Conservation (phyloP, 768 basidiomycete genomes). For the Mycena vulgaris region DNA sequence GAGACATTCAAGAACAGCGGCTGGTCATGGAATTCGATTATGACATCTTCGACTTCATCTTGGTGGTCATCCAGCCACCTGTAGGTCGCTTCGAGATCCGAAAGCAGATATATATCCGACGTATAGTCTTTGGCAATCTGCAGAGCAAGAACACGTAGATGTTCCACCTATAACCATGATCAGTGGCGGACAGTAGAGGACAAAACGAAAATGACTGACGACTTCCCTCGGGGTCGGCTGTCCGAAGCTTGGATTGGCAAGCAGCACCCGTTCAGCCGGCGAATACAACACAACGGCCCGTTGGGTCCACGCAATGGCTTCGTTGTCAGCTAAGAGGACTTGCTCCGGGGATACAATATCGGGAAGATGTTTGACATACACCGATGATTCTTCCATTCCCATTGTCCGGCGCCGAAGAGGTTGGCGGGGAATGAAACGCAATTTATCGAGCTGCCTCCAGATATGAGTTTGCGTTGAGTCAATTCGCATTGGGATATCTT, state of each 20-base stretch:
- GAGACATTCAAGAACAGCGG: constrained; percentile 64
- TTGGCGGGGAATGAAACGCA: constrained; percentile 60
- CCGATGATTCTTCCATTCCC: constrained; percentile 32
- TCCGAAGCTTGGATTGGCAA: constrained; percentile 57
- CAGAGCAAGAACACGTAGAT: constrained; percentile 54
- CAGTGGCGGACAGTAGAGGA: constrained; percentile 1
- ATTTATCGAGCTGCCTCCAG: constrained; percentile 52
- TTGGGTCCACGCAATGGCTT: constrained; percentile 66
- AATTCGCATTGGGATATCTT: constrained; percentile 51
- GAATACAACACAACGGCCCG: constrained; percentile 50
- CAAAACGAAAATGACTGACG: constrained; percentile 47
- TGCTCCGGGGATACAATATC: constrained; percentile 55
- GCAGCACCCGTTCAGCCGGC: constrained; percentile 50
- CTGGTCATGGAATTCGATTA: constrained; percentile 41
- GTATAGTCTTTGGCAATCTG: constrained; percentile 46
- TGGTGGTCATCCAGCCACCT: constrained; percentile 55
- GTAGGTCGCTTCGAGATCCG: constrained; percentile 61
- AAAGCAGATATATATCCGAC: constrained; percentile 46
- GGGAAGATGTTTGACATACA: constrained; percentile 48
- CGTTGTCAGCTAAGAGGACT: constrained; percentile 54
- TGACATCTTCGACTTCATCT: constrained; percentile 36
- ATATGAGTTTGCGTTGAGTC: constrained; percentile 17
- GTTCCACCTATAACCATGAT: constrained; percentile 52
- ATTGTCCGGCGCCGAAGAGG: constrained; percentile 40
- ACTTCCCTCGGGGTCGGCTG: constrained; percentile 58